Base-by-base conservation (phyloP, 805 yeast genomes). In the Ogataea parapolymorpha region DNA sequence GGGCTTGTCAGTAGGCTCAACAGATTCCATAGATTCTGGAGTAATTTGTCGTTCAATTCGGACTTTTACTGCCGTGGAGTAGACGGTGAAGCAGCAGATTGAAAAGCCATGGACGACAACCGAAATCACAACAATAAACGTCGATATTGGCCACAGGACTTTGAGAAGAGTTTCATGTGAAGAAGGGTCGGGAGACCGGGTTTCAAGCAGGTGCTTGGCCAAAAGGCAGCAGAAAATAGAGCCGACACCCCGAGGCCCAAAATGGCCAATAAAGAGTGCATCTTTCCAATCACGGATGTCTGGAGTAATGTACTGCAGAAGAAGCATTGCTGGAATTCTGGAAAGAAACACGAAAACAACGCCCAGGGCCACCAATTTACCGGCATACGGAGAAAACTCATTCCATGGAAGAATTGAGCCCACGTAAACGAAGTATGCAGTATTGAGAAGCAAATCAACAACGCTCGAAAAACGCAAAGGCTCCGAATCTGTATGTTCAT, bases 241-340 rank as follows among this genome's bases (percentile, higher is more conserved):
- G 43, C 96, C 96, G 16, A 89, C 96, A 35, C 97, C 97, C 56
- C 90, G 86, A 2, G 97, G 96, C 13, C 97, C 97, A 62, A 90
- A 89, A 65, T 89, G 96, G 15, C 96, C 96, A 61, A 95, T 87
- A 62, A 90, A 90, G 3, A 89, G 59, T 0, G 96, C 96, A 61
- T 89, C 97, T 61, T 95, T 78, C 95, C 96, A 89, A 9, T 87
- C 76, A 54, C 87, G 81, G 28, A 89, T 77, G 58, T 89, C 96
- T 0, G 96, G 96, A 2, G 87, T 82, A 17, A 88, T 59, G 0
- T 91, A 89, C 55, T 85, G 85, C 36, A 85, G 65, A 0, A 78
- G 72, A 35, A 89, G 55, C 31, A 89, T 85, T 1, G 87, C 90
- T 0, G 97, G 97, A 8, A 89, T 69, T 50, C 97, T 73, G 52